Conservation (phyloP, 2,329 filamentous ascomycete species). For the Plectosphaerella plurivora region DNA sequence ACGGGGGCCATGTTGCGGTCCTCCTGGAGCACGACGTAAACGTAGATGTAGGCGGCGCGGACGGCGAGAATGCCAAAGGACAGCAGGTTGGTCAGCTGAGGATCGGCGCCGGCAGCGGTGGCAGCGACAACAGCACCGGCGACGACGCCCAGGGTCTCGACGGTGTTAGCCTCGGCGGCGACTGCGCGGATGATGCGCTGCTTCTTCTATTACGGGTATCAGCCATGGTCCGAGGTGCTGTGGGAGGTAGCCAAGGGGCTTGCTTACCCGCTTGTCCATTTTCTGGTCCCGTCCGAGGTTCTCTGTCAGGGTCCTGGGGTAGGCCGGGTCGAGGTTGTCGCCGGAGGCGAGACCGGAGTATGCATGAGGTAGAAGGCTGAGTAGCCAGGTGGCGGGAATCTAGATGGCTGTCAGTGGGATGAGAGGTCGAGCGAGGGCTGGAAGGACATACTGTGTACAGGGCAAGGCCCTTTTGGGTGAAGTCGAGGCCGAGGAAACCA, state of each 20-base stretch:
- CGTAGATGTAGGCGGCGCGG: constrained; percentile 34
- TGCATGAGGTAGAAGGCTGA: constrained; percentile 28
- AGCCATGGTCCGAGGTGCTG: not conserved
- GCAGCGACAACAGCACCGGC: constrained; percentile 38
- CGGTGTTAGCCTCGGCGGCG: constrained; percentile 38
- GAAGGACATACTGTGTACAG: constrained; percentile 20
- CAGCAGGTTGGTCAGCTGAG: constrained; percentile 32
- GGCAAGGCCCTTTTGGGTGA: constrained; percentile 28
- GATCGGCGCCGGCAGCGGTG: constrained; percentile 35
- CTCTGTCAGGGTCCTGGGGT: constrained; percentile 30
- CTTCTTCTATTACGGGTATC: constrained; percentile 33
- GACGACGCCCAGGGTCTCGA: constrained; percentile 39
- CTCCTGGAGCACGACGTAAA: constrained; percentile 38
- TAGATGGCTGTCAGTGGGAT: constrained; percentile 9
- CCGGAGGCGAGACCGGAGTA: constrained; percentile 24
- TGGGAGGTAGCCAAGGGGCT: not conserved
- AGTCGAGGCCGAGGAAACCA: constrained; percentile 23
- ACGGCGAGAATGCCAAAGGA: constrained; percentile 32
- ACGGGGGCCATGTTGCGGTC: constrained; percentile 30
- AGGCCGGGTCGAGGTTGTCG: constrained; percentile 29
- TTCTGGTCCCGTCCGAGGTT: constrained; percentile 24
- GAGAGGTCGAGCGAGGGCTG: constrained; percentile 10
- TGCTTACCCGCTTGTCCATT: constrained; percentile 21
- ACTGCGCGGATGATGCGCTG: constrained; percentile 51
- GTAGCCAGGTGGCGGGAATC: constrained; percentile 35